Percentiles rank a stretch among this genome's conserved stretches.
Evolutionary conservation across 768 basidiomycete species (phyloP).

Genomic region (Lactarius evosmus): DNA sequence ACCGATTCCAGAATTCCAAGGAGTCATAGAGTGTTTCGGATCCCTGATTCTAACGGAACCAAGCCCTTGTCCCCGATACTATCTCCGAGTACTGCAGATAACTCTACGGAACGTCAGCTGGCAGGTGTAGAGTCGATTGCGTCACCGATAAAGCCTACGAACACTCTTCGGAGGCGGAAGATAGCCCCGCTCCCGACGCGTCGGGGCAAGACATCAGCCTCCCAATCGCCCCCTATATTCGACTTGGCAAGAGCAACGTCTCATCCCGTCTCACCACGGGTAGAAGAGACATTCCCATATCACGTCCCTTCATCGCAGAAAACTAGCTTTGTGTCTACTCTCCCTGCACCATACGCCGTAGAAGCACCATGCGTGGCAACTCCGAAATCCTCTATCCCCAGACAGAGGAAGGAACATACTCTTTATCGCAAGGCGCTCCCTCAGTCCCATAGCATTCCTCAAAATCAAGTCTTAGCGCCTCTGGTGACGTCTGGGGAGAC

Average conservation of each 20-base stretch:
- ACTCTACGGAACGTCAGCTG: background rate
- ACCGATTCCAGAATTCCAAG: background rate
- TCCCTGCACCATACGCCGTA: background rate
- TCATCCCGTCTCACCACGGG: too few relatives aligned
- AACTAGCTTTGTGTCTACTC: too few relatives aligned
- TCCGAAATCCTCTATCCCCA: background rate
- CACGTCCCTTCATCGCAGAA: background rate
- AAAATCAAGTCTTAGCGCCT: background rate
- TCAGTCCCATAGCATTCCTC: background rate
- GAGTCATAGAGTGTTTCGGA: background rate
- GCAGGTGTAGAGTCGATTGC: background rate
- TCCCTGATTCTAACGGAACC: background rate
- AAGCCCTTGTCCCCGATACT: background rate
- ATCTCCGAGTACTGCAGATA: background rate
- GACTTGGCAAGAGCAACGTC: background rate
- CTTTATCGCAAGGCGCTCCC: background rate
- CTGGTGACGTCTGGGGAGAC: background rate
- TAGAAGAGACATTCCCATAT: background rate
- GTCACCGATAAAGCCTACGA: background rate
- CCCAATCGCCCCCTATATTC: background rate
- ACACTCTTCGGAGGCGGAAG: slow-evolving; percentile 10
- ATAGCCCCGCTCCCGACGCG: slow-evolving; percentile 15
- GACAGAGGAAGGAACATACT: background rate
- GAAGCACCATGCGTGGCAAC: background rate
- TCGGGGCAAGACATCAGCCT: background rate